These are phyloP conservation scores for Diversispora eburnea DNA, from an alignment of 192 early-diverging fungal species.

Conservation along the genomic window DNA sequence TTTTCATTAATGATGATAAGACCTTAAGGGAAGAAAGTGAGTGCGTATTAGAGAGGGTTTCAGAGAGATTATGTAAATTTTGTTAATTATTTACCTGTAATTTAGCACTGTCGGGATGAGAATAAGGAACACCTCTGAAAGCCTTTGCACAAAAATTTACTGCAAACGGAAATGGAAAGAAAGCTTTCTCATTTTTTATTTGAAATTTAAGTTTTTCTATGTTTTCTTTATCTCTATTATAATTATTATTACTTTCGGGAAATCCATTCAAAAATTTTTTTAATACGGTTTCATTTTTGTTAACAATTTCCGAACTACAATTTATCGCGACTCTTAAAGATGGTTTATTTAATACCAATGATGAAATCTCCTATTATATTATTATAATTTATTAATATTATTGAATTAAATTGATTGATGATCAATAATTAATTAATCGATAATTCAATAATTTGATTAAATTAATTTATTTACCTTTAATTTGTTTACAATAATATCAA, in stretches of 20 bases:
- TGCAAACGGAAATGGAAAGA: slow-evolving; percentile 80
- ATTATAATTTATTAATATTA: too few species aligned
- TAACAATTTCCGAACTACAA: slow-evolving; percentile 49
- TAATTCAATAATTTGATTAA: not conserved
- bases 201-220: slow-evolving; percentile 35
- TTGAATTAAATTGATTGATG: not conserved
- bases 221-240: not conserved
- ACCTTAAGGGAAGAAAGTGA: slow-evolving; percentile 35
- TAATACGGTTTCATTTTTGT: slow-evolving; percentile 43
- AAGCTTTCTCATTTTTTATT: slow-evolving; percentile 56
- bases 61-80: too few species aligned
- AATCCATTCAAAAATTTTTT: slow-evolving; percentile 43
- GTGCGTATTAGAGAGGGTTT: not conserved
- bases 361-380: slow-evolving; percentile 3
- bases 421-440: not conserved
- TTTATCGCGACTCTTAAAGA: slow-evolving; percentile 49
- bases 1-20: slow-evolving; percentile 78
- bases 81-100: slow-evolving; percentile 52
- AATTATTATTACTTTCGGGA: slow-evolving; percentile 1
- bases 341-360: slow-evolving; percentile 44
- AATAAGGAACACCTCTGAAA: slow-evolving; percentile 79
- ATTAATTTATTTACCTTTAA: slow-evolving; percentile 50
- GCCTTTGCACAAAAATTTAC: slow-evolving; percentile 80
- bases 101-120: slow-evolving; percentile 72
- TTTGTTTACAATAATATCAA: slow-evolving; percentile 57